Evolutionary conservation across 2,329 filamentous ascomycete genomes (phyloP).

Genomic region (Pyrenophora seminiperda): DNA sequence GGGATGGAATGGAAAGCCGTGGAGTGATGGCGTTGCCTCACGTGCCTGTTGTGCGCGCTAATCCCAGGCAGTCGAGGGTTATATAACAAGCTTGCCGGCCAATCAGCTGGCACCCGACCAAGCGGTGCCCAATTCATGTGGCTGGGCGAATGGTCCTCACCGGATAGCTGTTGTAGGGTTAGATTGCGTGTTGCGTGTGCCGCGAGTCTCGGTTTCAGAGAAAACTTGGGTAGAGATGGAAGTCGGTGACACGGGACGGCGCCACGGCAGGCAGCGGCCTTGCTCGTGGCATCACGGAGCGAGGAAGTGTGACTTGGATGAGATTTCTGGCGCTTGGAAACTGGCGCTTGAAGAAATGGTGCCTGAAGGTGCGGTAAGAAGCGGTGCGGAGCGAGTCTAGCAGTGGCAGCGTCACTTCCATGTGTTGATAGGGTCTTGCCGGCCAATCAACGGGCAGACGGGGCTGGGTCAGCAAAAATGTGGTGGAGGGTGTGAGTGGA

Average conservation of each 20-base stretch:
- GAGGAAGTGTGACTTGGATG: constrained; percentile 6
- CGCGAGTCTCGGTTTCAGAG: background rate
- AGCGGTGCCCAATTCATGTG: background rate
- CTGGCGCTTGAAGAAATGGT: too few relatives aligned
- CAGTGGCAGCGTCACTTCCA: constrained; percentile 6
- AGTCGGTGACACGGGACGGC: background rate
- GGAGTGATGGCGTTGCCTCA: background rate
- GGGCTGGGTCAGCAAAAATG: constrained; percentile 10
- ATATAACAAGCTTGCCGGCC: constrained; percentile 1
- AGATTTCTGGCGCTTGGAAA: constrained; percentile 11
- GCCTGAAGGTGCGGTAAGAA: too few relatives aligned
- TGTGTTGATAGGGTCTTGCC: background rate
- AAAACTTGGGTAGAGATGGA: too few relatives aligned
- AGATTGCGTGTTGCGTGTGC: background rate
- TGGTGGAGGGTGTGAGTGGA: constrained; percentile 21
- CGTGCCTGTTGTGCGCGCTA: constrained; percentile 1
- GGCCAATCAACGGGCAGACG: constrained; percentile 9
- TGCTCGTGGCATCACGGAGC: constrained; percentile 2
- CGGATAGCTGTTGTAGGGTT: constrained; percentile 8
- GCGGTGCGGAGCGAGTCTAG: too few relatives aligned
- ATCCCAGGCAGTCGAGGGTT: background rate
- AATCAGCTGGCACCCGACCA: background rate
- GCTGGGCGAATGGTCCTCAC: constrained; percentile 4
- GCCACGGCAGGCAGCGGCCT: constrained; percentile 9
- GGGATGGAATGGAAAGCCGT: background rate